Percentiles rank a stretch among this genome's conserved stretches.
Conservation (phyloP, 2,329 filamentous ascomycete genomes). For the Aspergillus melleus region DNA sequence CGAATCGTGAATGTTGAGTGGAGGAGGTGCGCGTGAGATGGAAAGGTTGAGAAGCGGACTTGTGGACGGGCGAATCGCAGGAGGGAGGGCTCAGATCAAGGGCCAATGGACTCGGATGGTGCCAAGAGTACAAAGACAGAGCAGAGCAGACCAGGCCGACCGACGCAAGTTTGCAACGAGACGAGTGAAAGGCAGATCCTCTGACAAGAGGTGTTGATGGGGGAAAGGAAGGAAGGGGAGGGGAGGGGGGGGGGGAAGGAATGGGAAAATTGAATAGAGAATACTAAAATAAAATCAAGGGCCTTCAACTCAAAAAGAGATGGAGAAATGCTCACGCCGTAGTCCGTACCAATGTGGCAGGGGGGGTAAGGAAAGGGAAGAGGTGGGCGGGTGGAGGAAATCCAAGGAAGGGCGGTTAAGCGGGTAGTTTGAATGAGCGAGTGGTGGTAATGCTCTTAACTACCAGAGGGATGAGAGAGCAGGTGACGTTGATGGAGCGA, state of each 20-base stretch:
- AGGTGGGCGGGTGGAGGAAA: background rate
- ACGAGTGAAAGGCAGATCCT: constrained; percentile 11
- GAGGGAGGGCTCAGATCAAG: constrained; percentile 24
- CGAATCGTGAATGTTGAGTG: constrained; percentile 33
- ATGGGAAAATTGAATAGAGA: constrained; percentile 20
- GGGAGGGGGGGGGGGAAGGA: constrained; percentile 8
- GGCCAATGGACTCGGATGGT: constrained; percentile 23
- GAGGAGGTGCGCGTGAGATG: constrained; percentile 34
- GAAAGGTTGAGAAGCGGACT: constrained; percentile 32
- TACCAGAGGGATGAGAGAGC: constrained; percentile 16
- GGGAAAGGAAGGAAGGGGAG: constrained; percentile 10
- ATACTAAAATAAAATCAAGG: constrained; percentile 10
- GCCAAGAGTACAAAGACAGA: constrained; percentile 33
- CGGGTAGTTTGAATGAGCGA: constrained; percentile 13
- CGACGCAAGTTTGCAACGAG: constrained; percentile 17
- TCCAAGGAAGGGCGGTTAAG: constrained; percentile 16
- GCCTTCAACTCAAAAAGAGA: constrained; percentile 14
- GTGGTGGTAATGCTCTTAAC: constrained; percentile 2
- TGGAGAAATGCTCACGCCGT: constrained; percentile 17
- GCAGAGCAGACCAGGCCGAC: constrained; percentile 13
- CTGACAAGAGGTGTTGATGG: constrained; percentile 6
- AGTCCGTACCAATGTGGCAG: constrained; percentile 19
- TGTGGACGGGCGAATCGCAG: constrained; percentile 26
- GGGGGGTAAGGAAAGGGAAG: background rate
- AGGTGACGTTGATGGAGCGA: constrained; percentile 37